Evolutionary conservation across 129 eudicot species (phyloP).

Genomic region (Logfia minima): DNA sequence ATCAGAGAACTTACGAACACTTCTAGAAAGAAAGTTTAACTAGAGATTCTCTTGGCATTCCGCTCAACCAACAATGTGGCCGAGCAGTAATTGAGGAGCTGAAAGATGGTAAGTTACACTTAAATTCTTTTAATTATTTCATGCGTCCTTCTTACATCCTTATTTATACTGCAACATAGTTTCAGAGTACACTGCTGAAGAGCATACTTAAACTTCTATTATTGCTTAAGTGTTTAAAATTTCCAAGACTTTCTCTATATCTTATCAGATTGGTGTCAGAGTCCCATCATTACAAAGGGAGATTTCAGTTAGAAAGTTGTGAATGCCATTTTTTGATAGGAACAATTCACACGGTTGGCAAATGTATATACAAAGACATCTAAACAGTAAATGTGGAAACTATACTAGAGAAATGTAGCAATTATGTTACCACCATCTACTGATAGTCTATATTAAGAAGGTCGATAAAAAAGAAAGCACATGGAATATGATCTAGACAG

Average conservation of each 20-base stretch:
- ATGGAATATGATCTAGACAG: neutral
- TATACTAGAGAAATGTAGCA: neutral
- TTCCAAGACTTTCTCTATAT: neutral
- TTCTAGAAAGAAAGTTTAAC: slow-evolving; percentile 1
- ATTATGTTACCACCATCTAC: neutral
- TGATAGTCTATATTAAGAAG: neutral
- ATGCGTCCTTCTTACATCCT: neutral
- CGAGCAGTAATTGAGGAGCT: slow-evolving; percentile 22
- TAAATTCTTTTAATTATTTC: neutral
- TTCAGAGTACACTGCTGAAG: neutral
- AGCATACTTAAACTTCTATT: neutral
- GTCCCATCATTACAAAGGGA: neutral
- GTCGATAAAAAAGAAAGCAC: neutral
- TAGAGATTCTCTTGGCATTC: slow-evolving; percentile 6
- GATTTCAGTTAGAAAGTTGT: neutral
- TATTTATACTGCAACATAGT: neutral
- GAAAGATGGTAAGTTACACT: slow-evolving; percentile 32
- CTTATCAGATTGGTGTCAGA: neutral
- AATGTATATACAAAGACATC: neutral
- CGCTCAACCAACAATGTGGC: neutral
- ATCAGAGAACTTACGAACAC: neutral
- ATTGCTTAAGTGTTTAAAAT: neutral
- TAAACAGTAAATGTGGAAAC: neutral
- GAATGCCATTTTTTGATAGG: neutral
- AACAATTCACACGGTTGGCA: neutral